These are phyloP conservation scores for Aspergillus asperescens DNA, from an alignment of 495 filamentous ascomycete species.

Conservation along the genomic window DNA sequence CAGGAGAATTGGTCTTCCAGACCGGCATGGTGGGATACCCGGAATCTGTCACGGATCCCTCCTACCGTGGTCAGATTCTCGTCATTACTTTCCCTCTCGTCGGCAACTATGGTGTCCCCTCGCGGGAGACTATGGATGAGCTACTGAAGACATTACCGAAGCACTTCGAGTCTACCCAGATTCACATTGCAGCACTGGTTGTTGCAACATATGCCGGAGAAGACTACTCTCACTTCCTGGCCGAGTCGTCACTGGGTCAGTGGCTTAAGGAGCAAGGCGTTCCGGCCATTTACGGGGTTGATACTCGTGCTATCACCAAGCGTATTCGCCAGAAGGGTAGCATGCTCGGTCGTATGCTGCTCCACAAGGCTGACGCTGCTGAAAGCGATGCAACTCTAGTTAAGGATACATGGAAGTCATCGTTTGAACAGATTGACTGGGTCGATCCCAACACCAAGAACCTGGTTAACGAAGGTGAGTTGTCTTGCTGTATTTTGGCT, in stretches of 20 bases:
- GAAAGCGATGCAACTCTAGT: constrained; percentile 43
- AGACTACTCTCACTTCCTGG: constrained; percentile 90
- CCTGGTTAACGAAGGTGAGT: constrained; percentile 87
- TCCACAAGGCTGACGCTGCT: constrained; percentile 54
- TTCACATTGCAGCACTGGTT: constrained; percentile 88
- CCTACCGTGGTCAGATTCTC: constrained; percentile 86
- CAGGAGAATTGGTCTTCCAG: constrained; percentile 97
- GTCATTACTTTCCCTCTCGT: constrained; percentile 87
- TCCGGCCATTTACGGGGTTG: constrained; percentile 93
- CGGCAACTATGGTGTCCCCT: constrained; percentile 93
- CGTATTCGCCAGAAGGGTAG: constrained; percentile 87
- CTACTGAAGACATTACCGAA: constrained; percentile 78
- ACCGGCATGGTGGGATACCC: constrained; percentile 99
- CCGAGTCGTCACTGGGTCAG: constrained; percentile 77
- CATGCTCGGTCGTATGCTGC: constrained; percentile 88
- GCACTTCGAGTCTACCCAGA: constrained; percentile 84
- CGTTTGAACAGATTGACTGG: constrained; percentile 79
- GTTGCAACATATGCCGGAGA: constrained; percentile 88
- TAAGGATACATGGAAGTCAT: constrained; percentile 53
- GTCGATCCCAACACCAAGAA: constrained; percentile 87
- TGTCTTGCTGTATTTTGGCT: neutral
- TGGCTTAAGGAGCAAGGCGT: constrained; percentile 96
- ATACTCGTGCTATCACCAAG: constrained; percentile 91
- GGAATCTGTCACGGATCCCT: constrained; percentile 89
- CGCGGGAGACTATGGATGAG: constrained; percentile 72